Percentiles rank a stretch among this genome's conserved stretches.
Evolutionary conservation across 257 asterid species (phyloP).

Genomic region (Nemophila menziesii): DNA sequence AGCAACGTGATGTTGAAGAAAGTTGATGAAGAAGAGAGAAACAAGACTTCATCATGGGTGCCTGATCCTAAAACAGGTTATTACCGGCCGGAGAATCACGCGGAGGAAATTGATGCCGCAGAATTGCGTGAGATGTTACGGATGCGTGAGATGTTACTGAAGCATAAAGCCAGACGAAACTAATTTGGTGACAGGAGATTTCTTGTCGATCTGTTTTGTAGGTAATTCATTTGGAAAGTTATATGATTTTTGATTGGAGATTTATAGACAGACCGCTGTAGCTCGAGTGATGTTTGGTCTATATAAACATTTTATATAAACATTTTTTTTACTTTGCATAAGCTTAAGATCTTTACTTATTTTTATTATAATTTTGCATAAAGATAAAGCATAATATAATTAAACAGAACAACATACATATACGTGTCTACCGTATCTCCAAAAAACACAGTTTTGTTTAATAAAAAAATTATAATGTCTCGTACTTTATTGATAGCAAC

Average conservation of each 20-base stretch:
- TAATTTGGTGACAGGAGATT: not conserved
- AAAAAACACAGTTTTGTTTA: too few relatives aligned
- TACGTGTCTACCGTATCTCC: too few relatives aligned
- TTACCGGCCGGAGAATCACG: slow-evolving; percentile 54
- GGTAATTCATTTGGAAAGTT: not conserved
- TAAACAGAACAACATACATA: too few relatives aligned
- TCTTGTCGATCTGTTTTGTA: not conserved
- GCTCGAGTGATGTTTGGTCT: too few relatives aligned
- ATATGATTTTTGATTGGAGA: not conserved
- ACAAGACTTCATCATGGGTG: slow-evolving; percentile 52
- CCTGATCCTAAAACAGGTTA: slow-evolving; percentile 80
- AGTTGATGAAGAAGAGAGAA: slow-evolving; percentile 38
- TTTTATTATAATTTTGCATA: too few relatives aligned
- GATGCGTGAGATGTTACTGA: slow-evolving; percentile 36
- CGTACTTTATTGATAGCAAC: too few relatives aligned
- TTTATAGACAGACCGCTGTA: not conserved
- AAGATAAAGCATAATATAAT: too few relatives aligned
- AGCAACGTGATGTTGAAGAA: slow-evolving; percentile 20
- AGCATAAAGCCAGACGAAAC: slow-evolving; percentile 18
- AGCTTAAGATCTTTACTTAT: too few relatives aligned
- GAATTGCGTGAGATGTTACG: slow-evolving; percentile 40
- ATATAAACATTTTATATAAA: too few relatives aligned
- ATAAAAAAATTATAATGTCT: too few relatives aligned
- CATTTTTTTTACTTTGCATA: too few relatives aligned
- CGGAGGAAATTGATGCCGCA: slow-evolving; percentile 48